phyloP scores from a whole-genome alignment of 2,329 filamentous ascomycete species.

The Talaromyces sp. region DNA sequence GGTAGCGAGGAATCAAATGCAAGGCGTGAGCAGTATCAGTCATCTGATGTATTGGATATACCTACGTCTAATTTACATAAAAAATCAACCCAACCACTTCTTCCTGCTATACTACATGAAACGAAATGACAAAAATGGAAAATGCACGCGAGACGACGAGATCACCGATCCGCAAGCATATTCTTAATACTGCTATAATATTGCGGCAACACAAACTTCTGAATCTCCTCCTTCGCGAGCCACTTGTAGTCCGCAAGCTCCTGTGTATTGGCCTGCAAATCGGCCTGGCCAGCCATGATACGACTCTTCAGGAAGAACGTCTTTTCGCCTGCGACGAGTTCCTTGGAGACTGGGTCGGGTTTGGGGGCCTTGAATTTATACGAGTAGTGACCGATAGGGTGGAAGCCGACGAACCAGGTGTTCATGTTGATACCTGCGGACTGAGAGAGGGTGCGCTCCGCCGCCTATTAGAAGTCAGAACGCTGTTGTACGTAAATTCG shows the following conservation, averaged over 20 bases:
- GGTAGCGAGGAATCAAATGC: neutral
- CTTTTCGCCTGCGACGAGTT: constrained; percentile 65
- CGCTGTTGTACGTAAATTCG: neutral
- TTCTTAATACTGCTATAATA: constrained; percentile 77
- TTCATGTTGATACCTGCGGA: constrained; percentile 94
- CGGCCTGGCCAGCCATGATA: constrained; percentile 94
- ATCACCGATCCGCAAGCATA: constrained; percentile 75
- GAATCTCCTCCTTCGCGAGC: constrained; percentile 85
- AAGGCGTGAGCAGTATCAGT: neutral
- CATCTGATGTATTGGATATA: neutral
- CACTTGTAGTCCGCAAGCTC: constrained; percentile 83
- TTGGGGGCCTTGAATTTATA: constrained; percentile 51
- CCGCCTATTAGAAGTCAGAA: constrained; percentile 58
- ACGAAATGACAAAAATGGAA: neutral
- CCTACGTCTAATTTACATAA: constrained; percentile 13
- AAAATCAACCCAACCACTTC: neutral
- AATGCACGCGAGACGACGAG: neutral
- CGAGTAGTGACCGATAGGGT: constrained; percentile 78
- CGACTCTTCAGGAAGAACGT: constrained; percentile 94
- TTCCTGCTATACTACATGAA: constrained; percentile 16
- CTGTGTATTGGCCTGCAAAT: constrained; percentile 68
- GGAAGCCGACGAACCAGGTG: constrained; percentile 92
- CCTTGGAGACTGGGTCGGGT: constrained; percentile 37
- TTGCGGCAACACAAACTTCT: constrained; percentile 59
- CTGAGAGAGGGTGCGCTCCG: constrained; percentile 71